phyloP scores from a whole-genome alignment of 805 yeast species.

The Cyberlindnera nakhonratchasimensis region DNA sequence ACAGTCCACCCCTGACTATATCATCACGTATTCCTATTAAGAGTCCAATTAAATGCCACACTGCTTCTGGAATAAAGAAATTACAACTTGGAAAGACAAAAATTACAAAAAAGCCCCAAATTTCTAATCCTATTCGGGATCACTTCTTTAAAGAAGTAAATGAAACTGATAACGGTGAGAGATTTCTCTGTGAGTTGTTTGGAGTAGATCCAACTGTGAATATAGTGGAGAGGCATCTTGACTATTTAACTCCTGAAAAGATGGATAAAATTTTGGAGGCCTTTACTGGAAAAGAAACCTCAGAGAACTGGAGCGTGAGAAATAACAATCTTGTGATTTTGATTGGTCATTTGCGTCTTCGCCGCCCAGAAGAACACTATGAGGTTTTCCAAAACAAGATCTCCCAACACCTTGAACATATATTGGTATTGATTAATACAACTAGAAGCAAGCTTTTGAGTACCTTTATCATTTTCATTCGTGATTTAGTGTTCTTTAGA shows the following conservation, averaged over 20 bases:
- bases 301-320: conserved; percentile 23
- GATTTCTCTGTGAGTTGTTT: conserved; percentile 16
- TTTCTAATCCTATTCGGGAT: conserved; percentile 5
- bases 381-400: conserved; percentile 16
- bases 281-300: conserved; percentile 20
- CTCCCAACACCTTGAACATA: conserved; percentile 14
- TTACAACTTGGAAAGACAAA: background rate
- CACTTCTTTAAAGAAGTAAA: conserved; percentile 3
- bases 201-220: conserved; percentile 22
- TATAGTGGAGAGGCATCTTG: conserved; percentile 7
- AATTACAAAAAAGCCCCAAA: background rate
- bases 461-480: conserved; percentile 21
- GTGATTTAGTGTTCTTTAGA: conserved; percentile 26
- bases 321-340: conserved; percentile 19
- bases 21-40: conserved; percentile 7
- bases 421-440: conserved; percentile 19
- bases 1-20: background rate
- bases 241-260: conserved; percentile 3
- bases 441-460: conserved; percentile 18
- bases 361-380: conserved; percentile 13
- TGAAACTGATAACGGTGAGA: conserved; percentile 10
- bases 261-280: conserved; percentile 11
- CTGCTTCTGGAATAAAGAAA: background rate
- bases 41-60: background rate
- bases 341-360: conserved; percentile 22